Evolutionary conservation across 495 filamentous ascomycete species (phyloP).

Genomic region (Penicillium antarcticum): DNA sequence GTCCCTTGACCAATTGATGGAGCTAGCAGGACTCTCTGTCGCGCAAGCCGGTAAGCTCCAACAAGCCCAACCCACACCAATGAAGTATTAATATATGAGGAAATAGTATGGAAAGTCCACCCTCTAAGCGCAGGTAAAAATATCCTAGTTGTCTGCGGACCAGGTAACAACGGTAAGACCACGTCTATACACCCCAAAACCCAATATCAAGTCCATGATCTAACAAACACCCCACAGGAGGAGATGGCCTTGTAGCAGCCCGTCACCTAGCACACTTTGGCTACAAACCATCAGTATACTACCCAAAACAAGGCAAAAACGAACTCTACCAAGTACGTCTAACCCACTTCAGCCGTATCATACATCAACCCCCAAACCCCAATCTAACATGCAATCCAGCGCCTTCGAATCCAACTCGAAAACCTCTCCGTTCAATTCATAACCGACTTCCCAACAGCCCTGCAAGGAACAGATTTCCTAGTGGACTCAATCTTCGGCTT

Average conservation of each 20-base stretch:
- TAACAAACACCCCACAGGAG: constrained; percentile 49
- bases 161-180: constrained; percentile 83
- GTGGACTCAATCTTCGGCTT: constrained; percentile 97
- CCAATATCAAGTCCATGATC: neutral
- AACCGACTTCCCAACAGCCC: constrained; percentile 66
- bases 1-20: constrained; percentile 96
- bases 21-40: constrained; percentile 88
- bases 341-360: neutral
- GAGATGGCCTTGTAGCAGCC: constrained; percentile 92
- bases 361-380: neutral
- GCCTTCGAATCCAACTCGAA: constrained; percentile 77
- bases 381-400: constrained; percentile 35
- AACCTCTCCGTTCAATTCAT: constrained; percentile 84
- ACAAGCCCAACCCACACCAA: neutral
- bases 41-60: constrained; percentile 72
- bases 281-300: constrained; percentile 87
- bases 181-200: neutral
- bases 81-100: neutral
- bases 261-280: constrained; percentile 93
- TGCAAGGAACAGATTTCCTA: constrained; percentile 70
- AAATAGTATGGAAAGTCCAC: constrained; percentile 52
- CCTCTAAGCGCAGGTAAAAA: constrained; percentile 68
- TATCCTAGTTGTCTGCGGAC: constrained; percentile 86
- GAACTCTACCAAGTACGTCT: constrained; percentile 73
- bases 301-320: constrained; percentile 86